Percentiles rank a stretch among this genome's conserved stretches.
phyloP scores from a whole-genome alignment of 192 early-diverging fungal species.

The Umbelopsis sp. region DNA sequence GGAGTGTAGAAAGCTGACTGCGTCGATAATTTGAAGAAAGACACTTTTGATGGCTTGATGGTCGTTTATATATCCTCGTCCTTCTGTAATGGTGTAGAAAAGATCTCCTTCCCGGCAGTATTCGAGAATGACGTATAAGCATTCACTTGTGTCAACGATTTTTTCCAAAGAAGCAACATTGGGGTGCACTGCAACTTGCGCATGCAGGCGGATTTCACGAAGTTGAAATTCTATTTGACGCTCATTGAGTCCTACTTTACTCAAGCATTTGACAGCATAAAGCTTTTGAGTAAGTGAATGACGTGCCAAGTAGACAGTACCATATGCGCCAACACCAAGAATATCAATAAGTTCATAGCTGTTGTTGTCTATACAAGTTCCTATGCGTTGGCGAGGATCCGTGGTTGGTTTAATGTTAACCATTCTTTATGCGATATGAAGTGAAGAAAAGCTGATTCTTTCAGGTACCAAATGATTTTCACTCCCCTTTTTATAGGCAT shows the following conservation, averaged over 20 bases:
- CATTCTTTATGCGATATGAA: not conserved
- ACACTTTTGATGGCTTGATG: constrained; percentile 78
- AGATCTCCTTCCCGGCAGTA: constrained; percentile 90
- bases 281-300: constrained; percentile 52
- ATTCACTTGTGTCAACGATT: constrained; percentile 65
- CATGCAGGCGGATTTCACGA: constrained; percentile 70
- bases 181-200: constrained; percentile 63
- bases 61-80: constrained; percentile 66
- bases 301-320: constrained; percentile 70
- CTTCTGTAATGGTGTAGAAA: constrained; percentile 90
- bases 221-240: constrained; percentile 62
- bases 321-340: constrained; percentile 76
- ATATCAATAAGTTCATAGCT: constrained; percentile 43
- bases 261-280: constrained; percentile 78
- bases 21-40: constrained; percentile 83
- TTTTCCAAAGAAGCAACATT: constrained; percentile 67
- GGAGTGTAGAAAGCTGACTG: constrained; percentile 72
- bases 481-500: not conserved
- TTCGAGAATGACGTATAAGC: constrained; percentile 71
- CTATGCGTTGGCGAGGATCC: constrained; percentile 7
- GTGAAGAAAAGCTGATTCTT: not conserved
- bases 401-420: constrained; percentile 9
- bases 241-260: constrained; percentile 51
- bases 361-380: constrained; percentile 7
- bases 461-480: constrained; percentile 1